Conservation (phyloP, 2,329 filamentous ascomycete genomes). For the Colletotrichum lini region DNA sequence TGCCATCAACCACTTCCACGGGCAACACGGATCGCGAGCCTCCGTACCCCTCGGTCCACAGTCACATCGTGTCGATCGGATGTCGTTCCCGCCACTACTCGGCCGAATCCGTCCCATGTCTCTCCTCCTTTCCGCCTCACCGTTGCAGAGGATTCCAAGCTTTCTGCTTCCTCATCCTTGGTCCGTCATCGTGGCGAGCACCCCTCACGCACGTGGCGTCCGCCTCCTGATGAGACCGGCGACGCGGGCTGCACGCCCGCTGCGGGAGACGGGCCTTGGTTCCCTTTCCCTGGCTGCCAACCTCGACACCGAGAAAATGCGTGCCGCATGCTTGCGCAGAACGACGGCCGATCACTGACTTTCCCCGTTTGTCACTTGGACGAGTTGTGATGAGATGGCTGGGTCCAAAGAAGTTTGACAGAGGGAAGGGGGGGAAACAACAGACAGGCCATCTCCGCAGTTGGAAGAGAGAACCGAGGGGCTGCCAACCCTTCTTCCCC, state of each 20-base stretch:
- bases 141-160: background rate
- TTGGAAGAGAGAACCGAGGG: background rate
- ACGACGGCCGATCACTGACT: background rate
- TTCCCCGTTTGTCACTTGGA: background rate
- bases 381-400: background rate
- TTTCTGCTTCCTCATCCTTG: background rate
- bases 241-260: background rate
- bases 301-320: background rate
- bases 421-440: background rate
- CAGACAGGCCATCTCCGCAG: background rate
- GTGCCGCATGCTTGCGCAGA: background rate
- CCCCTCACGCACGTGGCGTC: slow-evolving; percentile 6
- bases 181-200: background rate
- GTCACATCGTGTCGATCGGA: slow-evolving; percentile 24
- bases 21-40: slow-evolving; percentile 21
- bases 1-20: background rate
- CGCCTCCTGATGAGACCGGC: background rate
- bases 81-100: background rate
- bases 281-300: slow-evolving; percentile 1
- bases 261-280: slow-evolving; percentile 9
- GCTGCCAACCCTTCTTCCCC: background rate
- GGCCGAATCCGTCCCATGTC: background rate
- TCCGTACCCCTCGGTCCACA: slow-evolving; percentile 2
- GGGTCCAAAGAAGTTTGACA: no score
- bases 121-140: background rate